phyloP scores from a whole-genome alignment of 192 early-diverging fungal genomes.

The Linnemannia zychae region DNA sequence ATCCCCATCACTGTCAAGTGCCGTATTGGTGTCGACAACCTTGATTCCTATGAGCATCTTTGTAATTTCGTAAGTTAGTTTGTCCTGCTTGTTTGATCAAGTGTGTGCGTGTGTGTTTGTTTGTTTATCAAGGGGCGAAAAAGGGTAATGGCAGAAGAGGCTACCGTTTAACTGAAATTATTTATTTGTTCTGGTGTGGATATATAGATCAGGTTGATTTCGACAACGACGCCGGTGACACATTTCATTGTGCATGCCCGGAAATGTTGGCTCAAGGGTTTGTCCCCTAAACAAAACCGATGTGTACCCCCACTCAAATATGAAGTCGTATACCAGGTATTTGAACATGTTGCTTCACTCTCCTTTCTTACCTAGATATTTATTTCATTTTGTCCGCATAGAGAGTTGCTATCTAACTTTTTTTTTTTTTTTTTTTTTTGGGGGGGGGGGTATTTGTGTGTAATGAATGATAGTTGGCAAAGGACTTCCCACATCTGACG shows the following conservation, averaged over 20 bases:
- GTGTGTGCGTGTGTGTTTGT: too few relatives aligned
- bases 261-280: constrained; percentile 74
- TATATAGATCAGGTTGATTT: constrained; percentile 43
- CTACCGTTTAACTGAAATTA: not conserved
- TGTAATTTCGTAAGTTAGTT: constrained; percentile 60
- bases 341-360: not conserved
- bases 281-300: constrained; percentile 79
- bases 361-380: not conserved
- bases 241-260: constrained; percentile 80
- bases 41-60: constrained; percentile 74
- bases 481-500: constrained; percentile 66
- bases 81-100: not conserved
- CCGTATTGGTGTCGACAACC: constrained; percentile 80
- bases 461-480: constrained; percentile 45
- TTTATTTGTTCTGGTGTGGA: not conserved
- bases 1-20: constrained; percentile 80
- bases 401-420: constrained; percentile 7
- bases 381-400: constrained; percentile 28
- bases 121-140: too few relatives aligned
- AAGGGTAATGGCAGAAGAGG: too few relatives aligned
- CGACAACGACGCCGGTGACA: constrained; percentile 40
- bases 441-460: too few relatives aligned
- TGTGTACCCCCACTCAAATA: constrained; percentile 75
- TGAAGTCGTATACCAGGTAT: constrained; percentile 64
- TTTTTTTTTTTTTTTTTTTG: not conserved